Evolutionary conservation across 129 eudicot species (phyloP), one percentile per base, ranked within the genome.

Genomic region (Artemisia annua): DNA sequence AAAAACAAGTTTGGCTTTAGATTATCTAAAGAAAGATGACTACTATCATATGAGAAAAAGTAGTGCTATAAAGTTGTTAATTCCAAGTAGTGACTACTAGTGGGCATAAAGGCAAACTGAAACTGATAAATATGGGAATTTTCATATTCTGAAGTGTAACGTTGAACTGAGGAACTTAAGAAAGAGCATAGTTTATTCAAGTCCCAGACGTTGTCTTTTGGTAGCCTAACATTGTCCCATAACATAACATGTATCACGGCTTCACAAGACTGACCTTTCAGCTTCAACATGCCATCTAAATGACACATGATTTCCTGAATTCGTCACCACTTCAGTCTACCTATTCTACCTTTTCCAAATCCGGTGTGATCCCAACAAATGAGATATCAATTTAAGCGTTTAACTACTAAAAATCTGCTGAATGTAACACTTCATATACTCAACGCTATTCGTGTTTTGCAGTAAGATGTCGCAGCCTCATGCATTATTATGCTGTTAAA

Each of bases 391-490:
- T 17, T 16, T 8, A 54, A 17, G 20, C 20, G 60, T 39, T 39
- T 39, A 39, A 7, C 60, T 4, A 54, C 11, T 54, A n/a, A 7
- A 54, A n/a, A 54, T 54, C 3, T 54, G 20, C 24, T 54, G 20
- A 16, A 54, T 17, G 60, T 19, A 54, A n/a, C 59, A 53, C 59
- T n/a, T 53, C 59, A 53, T n/a, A 14, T n/a, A n/a, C 58, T 53
- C 22, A 53, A 18, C 19, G 6, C 19, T 53, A n/a, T 53, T 14
- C 20, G 9, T 14, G 20, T 53, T 16, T 53, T 57, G 13, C 24
- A 5, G 32, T 57, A 19, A 57, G 14, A 57, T 19, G 24, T 26
- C 24, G 24, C 32, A 57, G 32, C 63, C 32, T 18, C 11, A 57
- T 13, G 12, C 20, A 57, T 7, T 57, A 61, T 61, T 22, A 60